Evolutionary conservation across 805 yeast genomes (phyloP), one percentile per base, ranked within the genome.

Genomic region (Barnettozyma populi): DNA sequence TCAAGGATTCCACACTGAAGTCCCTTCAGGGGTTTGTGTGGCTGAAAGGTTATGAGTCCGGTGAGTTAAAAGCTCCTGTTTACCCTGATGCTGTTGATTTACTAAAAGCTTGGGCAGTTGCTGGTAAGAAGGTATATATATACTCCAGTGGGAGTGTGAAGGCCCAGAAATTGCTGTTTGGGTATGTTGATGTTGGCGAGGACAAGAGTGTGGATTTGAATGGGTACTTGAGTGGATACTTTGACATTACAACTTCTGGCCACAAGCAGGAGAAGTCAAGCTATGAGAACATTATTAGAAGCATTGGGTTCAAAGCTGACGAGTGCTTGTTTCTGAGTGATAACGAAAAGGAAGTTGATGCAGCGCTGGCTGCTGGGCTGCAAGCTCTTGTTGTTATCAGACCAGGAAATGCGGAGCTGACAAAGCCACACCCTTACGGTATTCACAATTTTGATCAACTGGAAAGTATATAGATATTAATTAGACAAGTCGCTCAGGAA

Each of bases 111-210:
- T 76, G 82, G 78, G 49, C 57, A 1, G 23, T 49, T 0, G 37
- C 41, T 4, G 52, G 57, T 1, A 54, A 53, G 29, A 67, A 68
- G 2, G 68, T 88, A 0, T 86, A 74, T 60, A 88, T 90, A 18
- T 90, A 90, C 66, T 89, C 97, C 0, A 86, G 95, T 24, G 98
- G 98, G 0, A 83, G 94, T 38, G 80, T 90, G 21, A 77, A 81
- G 50, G 97, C 97, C 0, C 98, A 90, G 57, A 84, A 82, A 57
- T 68, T 90, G 51, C 66, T 90, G 48, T 88, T 90, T 60, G 74
- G 73, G 0, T 76, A 86, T 61, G 90, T 86, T 9, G 68, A 68
- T 45, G 66, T 68, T 4, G 65, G 65, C 9, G 63, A 64, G 6
- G 63, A 58, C 4, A 10, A 46, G 8, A 61, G 69, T 21, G 50